phyloP scores from a whole-genome alignment of 306 rosid genomes.

The Canavalia gladiata region DNA sequence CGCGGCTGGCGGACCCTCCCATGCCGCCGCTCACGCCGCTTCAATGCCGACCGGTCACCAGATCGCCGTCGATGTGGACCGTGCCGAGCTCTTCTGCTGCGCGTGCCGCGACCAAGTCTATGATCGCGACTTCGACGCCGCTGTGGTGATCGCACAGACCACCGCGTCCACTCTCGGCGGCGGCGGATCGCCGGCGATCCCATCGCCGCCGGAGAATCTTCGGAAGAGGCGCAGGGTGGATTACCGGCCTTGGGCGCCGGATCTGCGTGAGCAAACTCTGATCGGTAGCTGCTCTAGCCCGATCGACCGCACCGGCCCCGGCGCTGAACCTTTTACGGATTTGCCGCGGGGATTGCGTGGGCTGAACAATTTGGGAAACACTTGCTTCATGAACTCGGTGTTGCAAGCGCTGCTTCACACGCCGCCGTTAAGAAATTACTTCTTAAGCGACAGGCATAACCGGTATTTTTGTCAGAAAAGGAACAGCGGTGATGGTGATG shows the following conservation, averaged over 20 bases:
- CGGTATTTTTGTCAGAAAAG: slow-evolving; percentile 82
- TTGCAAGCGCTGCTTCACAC: slow-evolving; percentile 93
- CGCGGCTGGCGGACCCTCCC: slow-evolving; percentile 53
- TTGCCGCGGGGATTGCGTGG: slow-evolving; percentile 90
- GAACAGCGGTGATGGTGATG: slow-evolving; percentile 49
- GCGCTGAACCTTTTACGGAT: slow-evolving; percentile 40
- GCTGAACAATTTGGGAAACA: slow-evolving; percentile 85
- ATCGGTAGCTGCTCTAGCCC: slow-evolving; percentile 65
- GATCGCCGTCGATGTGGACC: slow-evolving; percentile 93
- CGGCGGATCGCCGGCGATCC: slow-evolving; percentile 47
- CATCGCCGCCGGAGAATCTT: slow-evolving; percentile 73
- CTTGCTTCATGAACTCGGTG: slow-evolving; percentile 96
- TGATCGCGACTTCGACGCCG: slow-evolving; percentile 91
- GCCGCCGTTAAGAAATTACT: slow-evolving; percentile 90
- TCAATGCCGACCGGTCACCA: slow-evolving; percentile 80
- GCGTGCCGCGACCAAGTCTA: slow-evolving; percentile 89
- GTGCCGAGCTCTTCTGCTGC: slow-evolving; percentile 96
- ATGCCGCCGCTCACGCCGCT: slow-evolving; percentile 78
- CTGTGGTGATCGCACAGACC: slow-evolving; percentile 81
- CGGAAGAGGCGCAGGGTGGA: slow-evolving; percentile 85
- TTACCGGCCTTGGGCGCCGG: slow-evolving; percentile 82
- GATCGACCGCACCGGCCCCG: slow-evolving; percentile 42
- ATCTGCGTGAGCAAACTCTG: slow-evolving; percentile 66
- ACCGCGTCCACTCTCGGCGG: slow-evolving; percentile 63
- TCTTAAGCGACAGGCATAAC: slow-evolving; percentile 85